Percentiles rank a stretch among this genome's conserved stretches.
Conservation (phyloP, 768 basidiomycete genomes). For the Kwoniella mangroviensis region DNA sequence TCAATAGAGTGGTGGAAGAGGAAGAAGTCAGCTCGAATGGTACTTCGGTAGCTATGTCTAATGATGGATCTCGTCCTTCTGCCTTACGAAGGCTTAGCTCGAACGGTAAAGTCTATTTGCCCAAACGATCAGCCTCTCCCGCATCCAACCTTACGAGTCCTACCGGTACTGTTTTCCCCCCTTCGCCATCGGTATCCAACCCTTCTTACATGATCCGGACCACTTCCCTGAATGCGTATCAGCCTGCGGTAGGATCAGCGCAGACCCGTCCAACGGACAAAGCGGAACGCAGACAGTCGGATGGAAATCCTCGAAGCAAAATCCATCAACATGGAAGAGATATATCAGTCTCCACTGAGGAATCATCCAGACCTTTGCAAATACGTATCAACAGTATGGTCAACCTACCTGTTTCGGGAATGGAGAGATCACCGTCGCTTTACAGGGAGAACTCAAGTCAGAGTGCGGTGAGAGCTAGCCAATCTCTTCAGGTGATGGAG, state of each 20-base stretch:
- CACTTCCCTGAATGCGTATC: constrained; percentile 12
- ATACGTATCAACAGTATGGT: constrained; percentile 29
- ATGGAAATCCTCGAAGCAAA: constrained; percentile 22
- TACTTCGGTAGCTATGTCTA: not conserved
- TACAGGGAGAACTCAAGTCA: constrained; percentile 15
- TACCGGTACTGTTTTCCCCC: constrained; percentile 20
- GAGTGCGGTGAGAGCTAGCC: constrained; percentile 13
- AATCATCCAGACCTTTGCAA: constrained; percentile 20
- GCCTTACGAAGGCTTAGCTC: constrained; percentile 29
- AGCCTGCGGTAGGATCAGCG: not conserved
- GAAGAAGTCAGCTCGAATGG: constrained; percentile 23
- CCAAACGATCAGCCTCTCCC: constrained; percentile 43
- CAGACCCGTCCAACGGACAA: not conserved
- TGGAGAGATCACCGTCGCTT: constrained; percentile 16
- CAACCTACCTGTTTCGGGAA: constrained; percentile 24
- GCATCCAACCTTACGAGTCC: constrained; percentile 21
- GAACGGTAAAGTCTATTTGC: constrained; percentile 42
- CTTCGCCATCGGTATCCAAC: constrained; percentile 8
- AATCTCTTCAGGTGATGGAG: constrained; percentile 37
- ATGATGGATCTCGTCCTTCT: constrained; percentile 16
- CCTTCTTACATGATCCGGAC: constrained; percentile 17
- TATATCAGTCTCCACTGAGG: constrained; percentile 10
- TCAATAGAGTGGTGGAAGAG: constrained; percentile 30
- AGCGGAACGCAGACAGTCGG: constrained; percentile 40
- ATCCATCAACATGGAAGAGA: constrained; percentile 18